Percentiles rank a stretch among this genome's conserved stretches.
Evolutionary conservation across 1,139 yeast species (phyloP).

Genomic region (Candida sp.): DNA sequence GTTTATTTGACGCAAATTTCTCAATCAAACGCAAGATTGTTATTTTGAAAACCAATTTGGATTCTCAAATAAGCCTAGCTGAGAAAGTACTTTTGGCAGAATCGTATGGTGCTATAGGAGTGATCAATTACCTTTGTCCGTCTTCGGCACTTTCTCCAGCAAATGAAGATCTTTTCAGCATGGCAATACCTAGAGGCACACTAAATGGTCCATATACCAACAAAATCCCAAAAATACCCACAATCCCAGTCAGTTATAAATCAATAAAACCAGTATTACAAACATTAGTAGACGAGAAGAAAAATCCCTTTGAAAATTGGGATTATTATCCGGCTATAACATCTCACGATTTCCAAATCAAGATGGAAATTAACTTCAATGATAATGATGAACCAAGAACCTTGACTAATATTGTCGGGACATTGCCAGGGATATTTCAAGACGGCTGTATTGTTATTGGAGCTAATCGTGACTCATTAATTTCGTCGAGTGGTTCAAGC

Average conservation of each 20-base stretch:
- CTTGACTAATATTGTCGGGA: constrained; percentile 33
- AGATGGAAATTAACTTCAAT: constrained; percentile 2
- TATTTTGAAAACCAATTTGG: constrained; percentile 18
- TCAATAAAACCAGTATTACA: constrained; percentile 30
- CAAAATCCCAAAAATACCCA: constrained; percentile 20
- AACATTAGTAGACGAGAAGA: constrained; percentile 14
- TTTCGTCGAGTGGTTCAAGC: constrained; percentile 35
- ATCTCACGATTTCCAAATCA: constrained; percentile 1
- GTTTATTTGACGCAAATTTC: constrained; percentile 17
- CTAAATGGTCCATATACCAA: neutral
- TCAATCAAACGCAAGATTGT: constrained; percentile 24
- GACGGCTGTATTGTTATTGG: constrained; percentile 45
- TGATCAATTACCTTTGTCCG: constrained; percentile 21
- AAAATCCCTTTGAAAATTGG: constrained; percentile 20
- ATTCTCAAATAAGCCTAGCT: constrained; percentile 14
- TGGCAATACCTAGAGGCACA: constrained; percentile 3
- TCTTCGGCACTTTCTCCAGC: constrained; percentile 1
- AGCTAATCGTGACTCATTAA: constrained; percentile 38
- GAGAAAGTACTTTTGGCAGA: constrained; percentile 29
- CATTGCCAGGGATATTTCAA: constrained; percentile 35
- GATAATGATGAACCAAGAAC: constrained; percentile 12
- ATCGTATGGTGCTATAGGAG: constrained; percentile 24
- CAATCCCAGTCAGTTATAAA: constrained; percentile 32
- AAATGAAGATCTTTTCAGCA: neutral
- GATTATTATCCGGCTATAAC: constrained; percentile 19